Evolutionary conservation across 2,329 filamentous ascomycete genomes (phyloP), one percentile per base, ranked within the genome.

Genomic region (Tricladium varicosporioides): DNA sequence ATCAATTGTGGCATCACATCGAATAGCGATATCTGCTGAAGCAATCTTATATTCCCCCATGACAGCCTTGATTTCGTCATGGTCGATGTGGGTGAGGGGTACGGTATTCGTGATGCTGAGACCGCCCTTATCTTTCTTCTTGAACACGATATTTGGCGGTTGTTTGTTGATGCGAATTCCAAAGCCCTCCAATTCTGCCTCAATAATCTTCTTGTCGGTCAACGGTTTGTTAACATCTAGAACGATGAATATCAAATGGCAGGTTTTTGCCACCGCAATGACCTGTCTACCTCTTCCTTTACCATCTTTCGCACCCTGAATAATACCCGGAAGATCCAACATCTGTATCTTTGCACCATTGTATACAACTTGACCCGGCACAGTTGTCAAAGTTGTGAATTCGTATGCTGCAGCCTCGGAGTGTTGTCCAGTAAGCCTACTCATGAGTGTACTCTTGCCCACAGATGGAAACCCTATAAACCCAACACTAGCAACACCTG

Each of bases 381-480:
- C 94, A 47, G 93, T 97, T 36, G 94, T 99, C 73, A 99, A 81
- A 54, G 94, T 99, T 64, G 94, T 99, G 79, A 99, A 99, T 73
- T 99, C 94, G 76, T 99, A 99, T 52, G 93, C 94, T 15, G 94
- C 94, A 55, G 86, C 93, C 80, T 99, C 94, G 1, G 93, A 97
- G 73, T 99, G 93, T 76, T 97, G 93, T 52, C 94, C 94, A 45
- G 94, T 99, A 72, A 99, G 77, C 70, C 80, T 86, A 72, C 87
- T 96, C 92, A 99, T 97, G 68, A 99, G 80, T 51, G 94, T 99
- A 82, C 91, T 96, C 78, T 99, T 99, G 60, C 94, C 94, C 61
- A 99, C 94, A 1, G 94, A 99, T 1, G 94, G 94, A 70, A 99
- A 99, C 32, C 94, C 94, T 71, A 97, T 97, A 76, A 97, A 97